Percentiles rank a stretch among this genome's conserved stretches.
These are phyloP conservation scores for Scheffersomyces segobiensis DNA, from an alignment of 1,139 yeast genomes.

Conservation along the genomic window DNA sequence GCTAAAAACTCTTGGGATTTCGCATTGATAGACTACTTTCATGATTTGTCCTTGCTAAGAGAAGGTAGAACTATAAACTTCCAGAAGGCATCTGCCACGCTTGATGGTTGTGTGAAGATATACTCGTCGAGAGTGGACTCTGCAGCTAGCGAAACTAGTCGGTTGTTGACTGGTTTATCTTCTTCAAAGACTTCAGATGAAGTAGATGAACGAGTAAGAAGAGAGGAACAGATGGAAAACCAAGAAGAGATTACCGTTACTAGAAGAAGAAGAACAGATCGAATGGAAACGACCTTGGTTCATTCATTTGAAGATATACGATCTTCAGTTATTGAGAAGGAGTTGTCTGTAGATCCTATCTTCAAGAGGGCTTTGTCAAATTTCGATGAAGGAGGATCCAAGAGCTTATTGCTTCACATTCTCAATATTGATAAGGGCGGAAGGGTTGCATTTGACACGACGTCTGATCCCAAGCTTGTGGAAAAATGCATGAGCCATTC, in stretches of 20 bases:
- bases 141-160: constrained; percentile 84
- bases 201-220: not conserved
- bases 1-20: constrained; percentile 6
- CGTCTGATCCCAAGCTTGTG: constrained; percentile 1
- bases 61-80: constrained; percentile 8
- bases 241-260: not conserved
- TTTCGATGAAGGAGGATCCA: constrained; percentile 10
- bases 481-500: not conserved
- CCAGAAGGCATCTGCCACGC: constrained; percentile 29
- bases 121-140: constrained; percentile 79
- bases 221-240: not conserved
- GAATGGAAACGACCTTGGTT: constrained; percentile 2
- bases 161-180: constrained; percentile 66
- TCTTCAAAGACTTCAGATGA: not conserved
- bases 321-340: constrained; percentile 3
- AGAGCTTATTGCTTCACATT: constrained; percentile 7
- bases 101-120: constrained; percentile 44
- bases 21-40: constrained; percentile 8
- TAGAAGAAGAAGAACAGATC: not conserved
- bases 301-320: constrained; percentile 3
- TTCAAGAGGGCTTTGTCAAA: constrained; percentile 8
- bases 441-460: constrained; percentile 7
- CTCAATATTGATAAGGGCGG: constrained; percentile 5
- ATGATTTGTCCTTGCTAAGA: constrained; percentile 5
- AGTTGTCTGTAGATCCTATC: constrained; percentile 8